A percentile compares a stretch with the other conserved stretches of the same genome.
Evolutionary conservation across 2,329 filamentous ascomycete species (phyloP).

Genomic region (Neonectria magnoliae): DNA sequence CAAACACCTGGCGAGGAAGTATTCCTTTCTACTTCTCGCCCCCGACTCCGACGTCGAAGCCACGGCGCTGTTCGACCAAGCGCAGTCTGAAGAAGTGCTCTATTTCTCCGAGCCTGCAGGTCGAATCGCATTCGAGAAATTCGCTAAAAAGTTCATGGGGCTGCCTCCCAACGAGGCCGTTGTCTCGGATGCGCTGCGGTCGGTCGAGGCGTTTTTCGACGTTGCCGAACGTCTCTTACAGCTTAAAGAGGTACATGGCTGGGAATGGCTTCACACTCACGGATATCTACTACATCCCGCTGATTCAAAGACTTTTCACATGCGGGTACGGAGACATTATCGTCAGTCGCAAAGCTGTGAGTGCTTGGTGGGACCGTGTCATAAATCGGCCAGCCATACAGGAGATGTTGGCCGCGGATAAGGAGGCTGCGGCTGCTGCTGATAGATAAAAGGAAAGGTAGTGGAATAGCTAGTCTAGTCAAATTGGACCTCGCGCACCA

Average conservation of each 20-base stretch:
- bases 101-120: conserved; percentile 57
- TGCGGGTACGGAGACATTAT: conserved; percentile 52
- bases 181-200: conserved; percentile 49
- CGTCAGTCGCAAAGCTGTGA: conserved; percentile 48
- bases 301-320: conserved; percentile 54
- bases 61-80: conserved; percentile 56
- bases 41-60: conserved; percentile 51
- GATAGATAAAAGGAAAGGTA: conserved; percentile 27
- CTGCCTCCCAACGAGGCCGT: conserved; percentile 53
- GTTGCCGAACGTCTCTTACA: conserved; percentile 52
- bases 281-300: conserved; percentile 60
- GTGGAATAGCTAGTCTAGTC: too few species aligned
- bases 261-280: conserved; percentile 54
- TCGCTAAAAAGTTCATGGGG: conserved; percentile 56
- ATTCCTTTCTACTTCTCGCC: conserved; percentile 56
- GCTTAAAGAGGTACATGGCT: conserved; percentile 55
- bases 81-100: conserved; percentile 51
- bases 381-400: conserved; percentile 50
- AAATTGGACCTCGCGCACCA: too few species aligned
- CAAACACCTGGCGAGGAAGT: conserved; percentile 57
- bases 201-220: conserved; percentile 55
- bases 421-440: conserved; percentile 43
- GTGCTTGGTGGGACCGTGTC: conserved; percentile 54
- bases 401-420: conserved; percentile 49
- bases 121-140: conserved; percentile 57